Conservation (phyloP, 495 filamentous ascomycete genomes). For the Daldinia grandis region DNA sequence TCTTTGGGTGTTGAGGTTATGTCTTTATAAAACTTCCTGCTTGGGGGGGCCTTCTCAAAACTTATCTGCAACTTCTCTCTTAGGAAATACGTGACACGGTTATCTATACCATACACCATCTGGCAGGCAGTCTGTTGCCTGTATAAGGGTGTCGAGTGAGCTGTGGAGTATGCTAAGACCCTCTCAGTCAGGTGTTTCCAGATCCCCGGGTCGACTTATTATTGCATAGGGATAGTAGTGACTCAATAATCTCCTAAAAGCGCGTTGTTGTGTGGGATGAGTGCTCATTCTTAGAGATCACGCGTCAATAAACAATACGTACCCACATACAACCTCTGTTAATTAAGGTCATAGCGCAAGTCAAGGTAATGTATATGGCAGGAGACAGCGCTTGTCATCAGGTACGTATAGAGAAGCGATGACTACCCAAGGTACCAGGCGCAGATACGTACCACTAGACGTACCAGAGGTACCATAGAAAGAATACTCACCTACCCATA, state of each 20-base stretch:
- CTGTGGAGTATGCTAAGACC: neutral
- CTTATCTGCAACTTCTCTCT: neutral
- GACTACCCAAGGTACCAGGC: too few species aligned
- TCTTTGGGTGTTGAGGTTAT: neutral
- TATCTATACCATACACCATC: neutral
- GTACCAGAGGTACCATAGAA: neutral
- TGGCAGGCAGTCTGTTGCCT: neutral
- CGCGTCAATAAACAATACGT: neutral
- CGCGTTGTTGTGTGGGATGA: neutral
- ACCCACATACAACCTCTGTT: neutral
- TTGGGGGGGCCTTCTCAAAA: neutral
- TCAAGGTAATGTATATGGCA: neutral
- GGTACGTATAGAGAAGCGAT: neutral
- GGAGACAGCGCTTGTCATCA: neutral
- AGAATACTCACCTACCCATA: neutral
- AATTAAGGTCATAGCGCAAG: neutral
- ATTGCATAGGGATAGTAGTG: neutral
- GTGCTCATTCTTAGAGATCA: neutral
- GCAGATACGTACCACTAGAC: too few species aligned
- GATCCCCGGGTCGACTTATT: neutral
- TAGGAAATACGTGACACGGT: neutral
- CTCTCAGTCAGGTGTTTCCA: neutral
- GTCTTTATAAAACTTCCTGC: neutral
- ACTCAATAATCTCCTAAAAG: neutral
- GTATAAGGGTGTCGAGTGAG: neutral